These are phyloP conservation scores for Plasmodium inui DNA, from an alignment of 169 alveolate genomes.

Conservation along the genomic window DNA sequence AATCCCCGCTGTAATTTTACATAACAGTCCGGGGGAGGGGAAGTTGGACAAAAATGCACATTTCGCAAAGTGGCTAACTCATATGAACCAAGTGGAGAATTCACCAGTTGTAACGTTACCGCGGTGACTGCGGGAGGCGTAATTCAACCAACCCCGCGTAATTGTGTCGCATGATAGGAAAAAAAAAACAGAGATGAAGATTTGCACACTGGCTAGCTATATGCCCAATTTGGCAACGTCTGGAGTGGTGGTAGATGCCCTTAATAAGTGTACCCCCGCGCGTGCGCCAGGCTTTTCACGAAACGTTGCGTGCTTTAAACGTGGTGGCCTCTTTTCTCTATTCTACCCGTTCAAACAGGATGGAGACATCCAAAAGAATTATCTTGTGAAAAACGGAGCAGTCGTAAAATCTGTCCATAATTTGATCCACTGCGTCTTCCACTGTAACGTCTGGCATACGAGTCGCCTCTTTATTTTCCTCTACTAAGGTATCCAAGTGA, in stretches of 20 bases:
- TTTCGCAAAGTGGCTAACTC: not conserved
- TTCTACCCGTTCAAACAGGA: constrained; percentile 15
- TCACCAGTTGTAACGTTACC: not conserved
- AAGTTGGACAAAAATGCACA: not conserved
- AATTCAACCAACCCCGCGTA: not conserved
- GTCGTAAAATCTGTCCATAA: constrained; percentile 82
- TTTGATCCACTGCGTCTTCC: constrained; percentile 78
- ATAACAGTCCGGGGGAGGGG: not conserved
- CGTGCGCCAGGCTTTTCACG: not conserved
- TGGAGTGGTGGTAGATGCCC: not conserved
- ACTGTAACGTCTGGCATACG: not conserved
- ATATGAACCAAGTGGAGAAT: not conserved
- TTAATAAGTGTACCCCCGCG: not conserved
- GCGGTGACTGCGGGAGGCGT: not conserved
- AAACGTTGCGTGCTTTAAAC: not conserved
- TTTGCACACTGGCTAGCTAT: not conserved
- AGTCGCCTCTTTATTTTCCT: constrained; percentile 11
- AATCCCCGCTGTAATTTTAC: not conserved
- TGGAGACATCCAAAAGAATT: constrained; percentile 76
- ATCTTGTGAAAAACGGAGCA: constrained; percentile 83
- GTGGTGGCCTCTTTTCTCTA: not conserved
- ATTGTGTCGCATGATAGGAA: not conserved
- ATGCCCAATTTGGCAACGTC: not conserved
- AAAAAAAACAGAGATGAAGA: not conserved
- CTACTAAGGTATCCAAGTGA: constrained; percentile 68